Percentiles rank a stretch among this genome's conserved stretches.
Evolutionary conservation across 140 eudicot species (phyloP).

Genomic region (Senecio squalidus): DNA sequence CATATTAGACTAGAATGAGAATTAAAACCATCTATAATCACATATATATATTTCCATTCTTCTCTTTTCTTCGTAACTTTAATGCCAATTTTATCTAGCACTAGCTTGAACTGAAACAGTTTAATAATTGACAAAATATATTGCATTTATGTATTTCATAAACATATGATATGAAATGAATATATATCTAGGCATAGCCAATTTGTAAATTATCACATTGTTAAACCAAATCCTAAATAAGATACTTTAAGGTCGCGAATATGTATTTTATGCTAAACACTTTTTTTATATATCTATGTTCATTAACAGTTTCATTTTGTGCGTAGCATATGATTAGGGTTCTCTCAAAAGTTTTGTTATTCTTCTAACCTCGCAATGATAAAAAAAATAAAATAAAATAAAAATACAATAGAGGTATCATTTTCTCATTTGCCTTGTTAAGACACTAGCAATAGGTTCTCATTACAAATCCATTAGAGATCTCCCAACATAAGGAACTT

Average conservation of each 20-base stretch:
- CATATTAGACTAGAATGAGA: background rate
- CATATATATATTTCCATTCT: no score
- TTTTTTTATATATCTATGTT: background rate
- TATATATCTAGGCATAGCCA: background rate
- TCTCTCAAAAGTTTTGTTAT: background rate
- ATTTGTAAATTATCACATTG: background rate
- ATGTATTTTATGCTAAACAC: background rate
- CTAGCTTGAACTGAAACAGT: no score
- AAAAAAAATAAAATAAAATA: no score
- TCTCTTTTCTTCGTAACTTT: no score
- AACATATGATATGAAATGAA: background rate
- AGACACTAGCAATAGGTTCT: background rate
- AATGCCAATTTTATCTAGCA: no score
- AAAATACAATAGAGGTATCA: background rate
- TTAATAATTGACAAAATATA: no score
- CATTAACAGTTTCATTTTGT: background rate
- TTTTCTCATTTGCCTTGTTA: background rate
- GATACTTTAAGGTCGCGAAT: background rate
- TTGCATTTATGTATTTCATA: no score
- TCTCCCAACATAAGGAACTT: background rate
- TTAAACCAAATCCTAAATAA: background rate
- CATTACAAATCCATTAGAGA: background rate
- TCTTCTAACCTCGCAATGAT: background rate
- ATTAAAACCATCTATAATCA: background rate
- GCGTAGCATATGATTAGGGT: background rate